These are phyloP conservation scores for Metschnikowia baotianmanensis DNA, from an alignment of 805 yeast genomes.

Conservation along the genomic window DNA sequence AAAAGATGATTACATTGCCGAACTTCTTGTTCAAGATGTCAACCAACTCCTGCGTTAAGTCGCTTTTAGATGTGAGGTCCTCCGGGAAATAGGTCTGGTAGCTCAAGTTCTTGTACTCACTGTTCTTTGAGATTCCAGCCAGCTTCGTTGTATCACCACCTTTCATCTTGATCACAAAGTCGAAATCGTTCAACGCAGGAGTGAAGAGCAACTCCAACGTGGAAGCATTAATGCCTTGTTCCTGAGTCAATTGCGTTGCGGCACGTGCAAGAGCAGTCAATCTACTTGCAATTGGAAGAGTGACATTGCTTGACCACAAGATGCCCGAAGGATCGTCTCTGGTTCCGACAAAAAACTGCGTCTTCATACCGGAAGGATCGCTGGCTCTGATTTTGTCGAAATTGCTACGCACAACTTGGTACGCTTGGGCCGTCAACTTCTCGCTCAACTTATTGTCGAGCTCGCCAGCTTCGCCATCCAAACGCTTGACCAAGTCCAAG, in stretches of 20 bases:
- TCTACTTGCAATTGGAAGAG: conserved; percentile 80
- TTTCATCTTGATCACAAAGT: conserved; percentile 66
- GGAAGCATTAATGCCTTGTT: conserved; percentile 37
- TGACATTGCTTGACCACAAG: conserved; percentile 65
- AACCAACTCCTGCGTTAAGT: conserved; percentile 59
- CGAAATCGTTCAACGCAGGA: conserved; percentile 83
- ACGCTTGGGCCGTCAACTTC: conserved; percentile 56
- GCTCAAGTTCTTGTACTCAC: conserved; percentile 61
- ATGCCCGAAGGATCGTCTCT: conserved; percentile 85
- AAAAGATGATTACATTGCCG: conserved; percentile 67
- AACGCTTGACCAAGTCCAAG: conserved; percentile 63
- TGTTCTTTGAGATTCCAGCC: conserved; percentile 55
- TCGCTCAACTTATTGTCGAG: conserved; percentile 50
- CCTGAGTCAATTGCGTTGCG: conserved; percentile 54
- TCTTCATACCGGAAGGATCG: conserved; percentile 78
- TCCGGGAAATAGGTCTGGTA: conserved; percentile 44
- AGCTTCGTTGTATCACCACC: conserved; percentile 41
- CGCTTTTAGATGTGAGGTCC: conserved; percentile 48
- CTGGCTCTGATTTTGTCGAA: conserved; percentile 66
- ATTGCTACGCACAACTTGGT: conserved; percentile 59
- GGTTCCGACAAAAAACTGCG: conserved; percentile 81
- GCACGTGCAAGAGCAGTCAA: conserved; percentile 83
- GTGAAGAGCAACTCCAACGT: conserved; percentile 62
- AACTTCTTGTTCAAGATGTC: conserved; percentile 61
- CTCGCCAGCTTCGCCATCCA: conserved; percentile 27